These are phyloP conservation scores for Panaeolus papilionaceus DNA, from an alignment of 768 basidiomycete species.

Conservation along the genomic window DNA sequence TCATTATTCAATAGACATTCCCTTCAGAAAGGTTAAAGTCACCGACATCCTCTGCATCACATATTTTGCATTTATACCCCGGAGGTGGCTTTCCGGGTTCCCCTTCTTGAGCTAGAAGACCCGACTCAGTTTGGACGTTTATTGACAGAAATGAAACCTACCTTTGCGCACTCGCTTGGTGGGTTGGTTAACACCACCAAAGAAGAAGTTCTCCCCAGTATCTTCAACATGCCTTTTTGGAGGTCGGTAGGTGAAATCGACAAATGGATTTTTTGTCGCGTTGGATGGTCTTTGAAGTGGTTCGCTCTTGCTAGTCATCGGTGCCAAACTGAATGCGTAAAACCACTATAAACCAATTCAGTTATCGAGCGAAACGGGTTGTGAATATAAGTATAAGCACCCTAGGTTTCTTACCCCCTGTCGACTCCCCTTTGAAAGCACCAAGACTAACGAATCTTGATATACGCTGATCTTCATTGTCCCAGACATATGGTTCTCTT, in stretches of 20 bases:
- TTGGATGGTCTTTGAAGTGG: slow-evolving; percentile 59
- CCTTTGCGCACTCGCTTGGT: slow-evolving; percentile 64
- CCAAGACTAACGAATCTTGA: slow-evolving; percentile 89
- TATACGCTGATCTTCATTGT: slow-evolving; percentile 67
- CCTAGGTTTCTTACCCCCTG: slow-evolving; percentile 79
- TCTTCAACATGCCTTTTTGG: slow-evolving; percentile 63
- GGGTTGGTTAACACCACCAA: slow-evolving; percentile 64
- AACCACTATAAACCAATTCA: slow-evolving; percentile 73
- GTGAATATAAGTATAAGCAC: slow-evolving; percentile 49
- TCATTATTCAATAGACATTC: slow-evolving; percentile 6
- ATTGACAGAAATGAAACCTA: slow-evolving; percentile 33
- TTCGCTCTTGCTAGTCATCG: slow-evolving; percentile 47
- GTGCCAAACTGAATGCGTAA: slow-evolving; percentile 91
- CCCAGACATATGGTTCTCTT: slow-evolving; percentile 90
- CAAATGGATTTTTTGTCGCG: slow-evolving; percentile 75
- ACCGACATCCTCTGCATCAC: slow-evolving; percentile 75
- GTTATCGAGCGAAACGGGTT: neutral
- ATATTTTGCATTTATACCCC: slow-evolving; percentile 80
- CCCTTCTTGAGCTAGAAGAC: slow-evolving; percentile 31
- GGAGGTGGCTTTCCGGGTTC: slow-evolving; percentile 65
- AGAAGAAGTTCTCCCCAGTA: slow-evolving; percentile 70
- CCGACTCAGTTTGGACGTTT: neutral
- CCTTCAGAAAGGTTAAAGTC: neutral
- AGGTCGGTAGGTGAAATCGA: slow-evolving; percentile 40
- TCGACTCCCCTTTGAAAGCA: slow-evolving; percentile 73